These are phyloP conservation scores for Trypanosoma vivax DNA, from an alignment of 208 protist species.

Conservation along the genomic window DNA sequence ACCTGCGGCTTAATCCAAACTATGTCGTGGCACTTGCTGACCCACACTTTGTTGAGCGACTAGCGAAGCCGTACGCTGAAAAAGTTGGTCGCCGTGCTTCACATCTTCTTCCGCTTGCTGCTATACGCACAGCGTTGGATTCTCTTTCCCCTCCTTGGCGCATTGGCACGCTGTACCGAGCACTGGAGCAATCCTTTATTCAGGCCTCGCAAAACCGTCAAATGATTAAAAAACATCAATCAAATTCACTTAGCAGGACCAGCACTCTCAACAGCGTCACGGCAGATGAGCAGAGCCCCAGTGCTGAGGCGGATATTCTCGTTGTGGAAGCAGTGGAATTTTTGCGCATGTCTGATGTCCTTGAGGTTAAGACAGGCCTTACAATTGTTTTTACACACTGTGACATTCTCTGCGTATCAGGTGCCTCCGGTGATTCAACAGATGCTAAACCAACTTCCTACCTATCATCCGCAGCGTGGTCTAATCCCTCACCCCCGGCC, in stretches of 20 bases:
- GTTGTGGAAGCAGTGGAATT: conserved; percentile 71
- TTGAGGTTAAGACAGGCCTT: conserved; percentile 50
- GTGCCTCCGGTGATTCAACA: background rate
- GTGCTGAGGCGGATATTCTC: conserved; percentile 35
- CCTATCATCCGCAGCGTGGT: background rate
- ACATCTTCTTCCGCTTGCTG: conserved; percentile 50
- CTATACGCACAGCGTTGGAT: conserved; percentile 32
- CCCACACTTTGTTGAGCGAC: conserved; percentile 26
- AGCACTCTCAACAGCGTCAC: background rate
- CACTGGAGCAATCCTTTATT: conserved; percentile 44
- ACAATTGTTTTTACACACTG: conserved; percentile 63
- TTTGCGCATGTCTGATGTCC: conserved; percentile 37
- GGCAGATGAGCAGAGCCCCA: conserved; percentile 16
- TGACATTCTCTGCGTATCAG: conserved; percentile 21
- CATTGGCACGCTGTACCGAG: conserved; percentile 56
- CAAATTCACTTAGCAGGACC: background rate
- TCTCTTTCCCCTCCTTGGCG: conserved; percentile 44
- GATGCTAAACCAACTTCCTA: background rate
- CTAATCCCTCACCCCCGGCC: background rate
- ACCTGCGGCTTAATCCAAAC: conserved; percentile 49
- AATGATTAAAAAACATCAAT: conserved; percentile 14
- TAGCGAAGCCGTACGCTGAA: conserved; percentile 44
- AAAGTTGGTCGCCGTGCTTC: conserved; percentile 35
- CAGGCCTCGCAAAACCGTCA: conserved; percentile 25
- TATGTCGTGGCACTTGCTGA: conserved; percentile 49